Evolutionary conservation across 306 rosid species (phyloP).

Genomic region (Lathyrus tuberosus): DNA sequence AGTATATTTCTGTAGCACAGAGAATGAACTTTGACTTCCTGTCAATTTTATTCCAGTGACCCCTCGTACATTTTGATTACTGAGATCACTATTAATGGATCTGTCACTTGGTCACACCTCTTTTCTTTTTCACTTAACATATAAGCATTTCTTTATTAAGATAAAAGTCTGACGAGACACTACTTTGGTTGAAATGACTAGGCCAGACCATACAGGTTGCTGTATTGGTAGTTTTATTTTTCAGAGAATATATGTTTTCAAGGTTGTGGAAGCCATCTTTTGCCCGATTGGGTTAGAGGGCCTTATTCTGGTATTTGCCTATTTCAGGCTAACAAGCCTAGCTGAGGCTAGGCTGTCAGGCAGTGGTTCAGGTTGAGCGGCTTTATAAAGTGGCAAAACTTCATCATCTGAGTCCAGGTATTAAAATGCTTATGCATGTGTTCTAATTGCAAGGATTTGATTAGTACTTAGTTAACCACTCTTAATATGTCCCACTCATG

Average conservation of each 20-base stretch:
- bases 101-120: not conserved
- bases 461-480: not conserved
- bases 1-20: no score
- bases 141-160: conserved; percentile 5
- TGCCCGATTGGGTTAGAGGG: conserved; percentile 29
- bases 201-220: conserved; percentile 2
- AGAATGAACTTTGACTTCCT: no score
- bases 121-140: not conserved
- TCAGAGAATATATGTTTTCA: conserved; percentile 10
- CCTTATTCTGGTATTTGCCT: conserved; percentile 45
- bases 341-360: conserved; percentile 44
- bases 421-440: not conserved
- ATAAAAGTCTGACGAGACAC: not conserved
- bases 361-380: conserved; percentile 27
- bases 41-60: no score
- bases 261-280: conserved; percentile 31
- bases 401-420: conserved; percentile 36
- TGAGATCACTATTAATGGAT: not conserved
- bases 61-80: not conserved
- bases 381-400: conserved; percentile 42
- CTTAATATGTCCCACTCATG: conserved; percentile 6
- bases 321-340: conserved; percentile 45
- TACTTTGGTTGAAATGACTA: conserved; percentile 17
- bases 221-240: not conserved
- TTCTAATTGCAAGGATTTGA: conserved; percentile 18